Base-by-base conservation (phyloP, 768 basidiomycete species). In the Pisolithus tinctorius region DNA sequence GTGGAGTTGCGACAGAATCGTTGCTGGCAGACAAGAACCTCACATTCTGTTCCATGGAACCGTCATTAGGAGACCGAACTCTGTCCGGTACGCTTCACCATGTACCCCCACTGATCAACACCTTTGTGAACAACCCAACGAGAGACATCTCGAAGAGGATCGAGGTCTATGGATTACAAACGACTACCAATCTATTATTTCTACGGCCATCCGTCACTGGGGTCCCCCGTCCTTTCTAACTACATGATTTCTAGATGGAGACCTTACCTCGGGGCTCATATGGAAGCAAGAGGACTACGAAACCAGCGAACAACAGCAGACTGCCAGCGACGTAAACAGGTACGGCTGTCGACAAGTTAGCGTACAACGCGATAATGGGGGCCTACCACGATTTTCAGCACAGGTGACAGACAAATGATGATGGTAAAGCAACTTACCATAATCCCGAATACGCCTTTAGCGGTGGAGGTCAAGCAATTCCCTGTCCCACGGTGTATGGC, bases 211-310 rank as follows among this genome's bases (percentile, higher is more conserved):
- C 34, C 34, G 34, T 13, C n/a, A 40, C n/a, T 40, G 9, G 7
- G n/a, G 6, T 4, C 17, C 39, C 16, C 36, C 45, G 13, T 47
- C 20, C 36, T 31, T 26, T 37, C 31, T 38, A 47, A 30, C 27
- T 25, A 30, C n/a, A 29, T 47, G 41, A 49, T 17, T 30, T 54
- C 61, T 71, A 88, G 61, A 86, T 78, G 45, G 83, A 82, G 29
- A 81, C 82, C 59, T 79, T 84, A n/a, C 87, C 88, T 58, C 81
- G 69, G 0, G 86, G 82, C 63, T 90, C 86, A 55, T 82, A 88
- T 0, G 87, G 88, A 17, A 91, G 66, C 0, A 85, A 59, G 30
- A 88, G 61, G 1, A 83, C 77, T 45, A 88, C 57, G 7, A 71
- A 62, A 2, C 85, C 86, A 6, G 82, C 77, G 48, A 74, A 68